A percentile compares a stretch with the other conserved stretches of the same genome.
These are phyloP conservation scores for Euryodendron excelsum DNA, from an alignment of 148 eudicot genomes.

Conservation along the genomic window DNA sequence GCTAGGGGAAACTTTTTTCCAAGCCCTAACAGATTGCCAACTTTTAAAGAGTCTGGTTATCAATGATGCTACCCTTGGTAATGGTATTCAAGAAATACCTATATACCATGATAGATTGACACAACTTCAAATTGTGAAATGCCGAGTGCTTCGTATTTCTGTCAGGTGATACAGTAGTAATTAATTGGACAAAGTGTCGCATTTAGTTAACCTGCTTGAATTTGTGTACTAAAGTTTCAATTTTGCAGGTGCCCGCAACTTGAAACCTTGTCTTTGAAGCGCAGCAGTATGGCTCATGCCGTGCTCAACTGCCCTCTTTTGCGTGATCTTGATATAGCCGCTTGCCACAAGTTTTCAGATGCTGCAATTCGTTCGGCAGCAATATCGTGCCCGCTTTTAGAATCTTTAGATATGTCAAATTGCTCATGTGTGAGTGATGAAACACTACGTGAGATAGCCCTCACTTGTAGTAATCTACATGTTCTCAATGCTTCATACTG, in stretches of 20 bases:
- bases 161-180: constrained; percentile 51
- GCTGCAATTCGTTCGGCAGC: constrained; percentile 91
- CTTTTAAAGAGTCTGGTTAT: constrained; percentile 66
- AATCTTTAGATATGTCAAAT: constrained; percentile 86
- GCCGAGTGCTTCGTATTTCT: constrained; percentile 82
- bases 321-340: constrained; percentile 79
- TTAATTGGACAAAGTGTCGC: constrained; percentile 2
- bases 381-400: constrained; percentile 77
- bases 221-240: constrained; percentile 12
- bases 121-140: constrained; percentile 75
- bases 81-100: constrained; percentile 81
- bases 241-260: constrained; percentile 83
- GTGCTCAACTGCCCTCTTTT: constrained; percentile 89
- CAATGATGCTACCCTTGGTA: constrained; percentile 79
- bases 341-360: constrained; percentile 99
- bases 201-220: not conserved
- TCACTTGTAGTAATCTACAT: constrained; percentile 60
- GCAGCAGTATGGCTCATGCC: constrained; percentile 91
- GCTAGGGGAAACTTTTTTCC: constrained; percentile 74
- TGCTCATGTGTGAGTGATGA: constrained; percentile 95
- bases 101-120: constrained; percentile 73
- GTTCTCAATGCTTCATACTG: constrained; percentile 92
- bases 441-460: constrained; percentile 80
- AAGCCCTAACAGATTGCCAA: constrained; percentile 62
- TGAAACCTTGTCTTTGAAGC: constrained; percentile 77